Evolutionary conservation across 495 filamentous ascomycete genomes (phyloP), one percentile per base, ranked within the genome.

Genomic region (Xylaria scruposa): DNA sequence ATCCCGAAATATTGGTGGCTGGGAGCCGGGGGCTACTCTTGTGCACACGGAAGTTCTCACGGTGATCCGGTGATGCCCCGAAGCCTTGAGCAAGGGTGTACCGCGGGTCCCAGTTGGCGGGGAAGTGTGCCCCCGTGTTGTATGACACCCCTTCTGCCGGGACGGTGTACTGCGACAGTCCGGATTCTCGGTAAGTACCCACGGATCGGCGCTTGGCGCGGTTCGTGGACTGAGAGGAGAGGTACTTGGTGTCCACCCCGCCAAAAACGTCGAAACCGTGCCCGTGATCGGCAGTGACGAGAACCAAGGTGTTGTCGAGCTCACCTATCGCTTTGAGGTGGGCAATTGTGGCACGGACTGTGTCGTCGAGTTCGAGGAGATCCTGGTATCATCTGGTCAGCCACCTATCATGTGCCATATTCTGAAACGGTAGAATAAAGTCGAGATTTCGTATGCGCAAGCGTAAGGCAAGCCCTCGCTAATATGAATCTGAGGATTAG

Each of bases 231-330:
- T 91, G 88, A 4, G 83, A 86, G 13, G 85, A 79, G 10, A 92
- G 79, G 81, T 93, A 93, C 76, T 85, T 78, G n/a, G 83, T 86
- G 74, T 86, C 85, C 47, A 84, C 83, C 68, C 74, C 79, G 64
- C 85, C 85, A 64, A 82, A 85, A 47, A 86, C 84, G 72, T 91
- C 90, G 73, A 93, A 93, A 65, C 91, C 91, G 82, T 93, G 91
- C 46, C 91, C 91, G 81, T 94, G 91, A 78, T 94, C 91, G 6
- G 91, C 91, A 12, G 91, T 92, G 40, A 94, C 90, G 49, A 94
- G 72, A 70, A 94, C 84, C 1, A 92, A 81, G 0, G 91, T 94
- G 44, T 91, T 87, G 17, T 93, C 88, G 4, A 91, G 80, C 29
- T 85, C 79, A 54, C 85, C 85, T 0, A 90, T 77, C 6, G 77